These are phyloP conservation scores for Blastobotrys apis DNA, from an alignment of 1,139 yeast genomes.

Conservation along the genomic window DNA sequence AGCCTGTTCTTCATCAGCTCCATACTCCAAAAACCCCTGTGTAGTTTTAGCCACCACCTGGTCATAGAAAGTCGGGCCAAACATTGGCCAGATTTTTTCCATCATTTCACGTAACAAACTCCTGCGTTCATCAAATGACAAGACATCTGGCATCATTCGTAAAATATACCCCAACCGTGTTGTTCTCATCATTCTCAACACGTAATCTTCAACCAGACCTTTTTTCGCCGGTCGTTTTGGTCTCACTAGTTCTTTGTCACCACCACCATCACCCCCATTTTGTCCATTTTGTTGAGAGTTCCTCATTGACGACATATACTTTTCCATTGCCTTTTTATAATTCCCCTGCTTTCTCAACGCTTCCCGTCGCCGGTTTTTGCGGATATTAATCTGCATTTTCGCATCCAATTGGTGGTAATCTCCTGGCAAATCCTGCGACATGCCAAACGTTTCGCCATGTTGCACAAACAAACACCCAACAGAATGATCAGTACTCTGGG, in stretches of 20 bases:
- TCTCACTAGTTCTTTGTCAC: not conserved
- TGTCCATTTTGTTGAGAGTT: not conserved
- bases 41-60: not conserved
- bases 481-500: not conserved
- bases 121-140: not conserved
- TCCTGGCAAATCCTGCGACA: not conserved
- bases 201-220: not conserved
- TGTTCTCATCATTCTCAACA: too few relatives aligned
- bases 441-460: not conserved
- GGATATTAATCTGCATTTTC: not conserved
- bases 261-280: too few relatives aligned
- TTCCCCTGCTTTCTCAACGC: not conserved
- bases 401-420: not conserved
- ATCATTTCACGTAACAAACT: not conserved
- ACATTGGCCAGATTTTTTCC: not conserved
- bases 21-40: not conserved
- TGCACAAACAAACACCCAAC: not conserved
- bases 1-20: constrained; percentile 5
- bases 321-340: not conserved
- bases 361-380: not conserved
- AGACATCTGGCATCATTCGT: constrained; percentile 2
- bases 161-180: not conserved
- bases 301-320: not conserved
- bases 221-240: not conserved
- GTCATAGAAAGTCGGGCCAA: not conserved